A percentile compares a stretch with the other conserved stretches of the same genome.
Evolutionary conservation across 768 basidiomycete species (phyloP).

Genomic region (Trametes coccinea): DNA sequence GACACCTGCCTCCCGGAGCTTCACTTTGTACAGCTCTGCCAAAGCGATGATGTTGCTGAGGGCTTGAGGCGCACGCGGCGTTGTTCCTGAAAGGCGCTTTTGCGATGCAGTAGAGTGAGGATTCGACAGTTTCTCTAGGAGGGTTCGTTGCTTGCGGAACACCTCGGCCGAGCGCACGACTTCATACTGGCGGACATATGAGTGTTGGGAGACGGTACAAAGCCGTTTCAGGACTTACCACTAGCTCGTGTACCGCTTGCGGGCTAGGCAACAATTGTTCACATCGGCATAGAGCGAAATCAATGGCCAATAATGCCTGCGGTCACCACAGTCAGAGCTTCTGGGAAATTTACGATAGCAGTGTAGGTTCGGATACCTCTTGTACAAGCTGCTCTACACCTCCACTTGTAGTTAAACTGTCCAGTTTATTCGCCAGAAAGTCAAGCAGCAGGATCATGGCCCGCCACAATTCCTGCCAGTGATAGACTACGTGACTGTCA

Average conservation of each 20-base stretch:
- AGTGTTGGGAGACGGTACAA: neutral
- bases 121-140: slow-evolving; percentile 46
- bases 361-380: slow-evolving; percentile 45
- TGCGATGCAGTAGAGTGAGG: slow-evolving; percentile 33
- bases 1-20: slow-evolving; percentile 44
- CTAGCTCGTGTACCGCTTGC: slow-evolving; percentile 54
- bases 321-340: too few relatives aligned
- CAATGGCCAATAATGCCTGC: slow-evolving; percentile 53
- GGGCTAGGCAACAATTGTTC: slow-evolving; percentile 58
- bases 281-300: slow-evolving; percentile 50
- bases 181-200: slow-evolving; percentile 52
- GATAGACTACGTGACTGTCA: slow-evolving; percentile 47
- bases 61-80: slow-evolving; percentile 3
- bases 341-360: neutral
- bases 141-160: slow-evolving; percentile 47
- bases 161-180: slow-evolving; percentile 55
- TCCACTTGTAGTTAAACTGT: slow-evolving; percentile 51
- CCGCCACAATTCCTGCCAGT: slow-evolving; percentile 67
- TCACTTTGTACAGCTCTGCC: slow-evolving; percentile 54
- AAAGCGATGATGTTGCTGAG: slow-evolving; percentile 45
- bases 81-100: slow-evolving; percentile 21
- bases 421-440: slow-evolving; percentile 57
- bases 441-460: slow-evolving; percentile 53
- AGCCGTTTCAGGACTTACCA: slow-evolving; percentile 44
- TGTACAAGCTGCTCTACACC: slow-evolving; percentile 53